Conservation (phyloP, 371 early-diverging fungal species). For the Syncephalastrum racemosum region DNA sequence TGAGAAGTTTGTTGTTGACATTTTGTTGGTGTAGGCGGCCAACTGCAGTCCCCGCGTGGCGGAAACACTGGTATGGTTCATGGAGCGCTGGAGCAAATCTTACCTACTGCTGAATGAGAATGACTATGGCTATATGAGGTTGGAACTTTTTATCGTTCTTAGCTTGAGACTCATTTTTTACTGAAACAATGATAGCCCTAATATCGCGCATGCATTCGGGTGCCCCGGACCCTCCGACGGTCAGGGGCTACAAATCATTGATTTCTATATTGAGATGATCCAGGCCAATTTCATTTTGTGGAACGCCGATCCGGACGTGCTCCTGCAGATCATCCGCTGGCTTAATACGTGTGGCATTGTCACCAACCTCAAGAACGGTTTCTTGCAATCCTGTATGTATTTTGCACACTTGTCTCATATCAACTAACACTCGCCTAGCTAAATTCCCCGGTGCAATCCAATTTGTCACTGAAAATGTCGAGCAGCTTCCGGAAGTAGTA, state of each 20-base stretch:
- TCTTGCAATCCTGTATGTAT: slow-evolving; percentile 59
- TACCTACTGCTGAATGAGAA: slow-evolving; percentile 66
- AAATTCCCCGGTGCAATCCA: slow-evolving; percentile 60
- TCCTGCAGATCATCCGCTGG: slow-evolving; percentile 61
- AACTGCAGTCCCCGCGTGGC: slow-evolving; percentile 74
- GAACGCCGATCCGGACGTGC: slow-evolving; percentile 74
- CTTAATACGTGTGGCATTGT: slow-evolving; percentile 60
- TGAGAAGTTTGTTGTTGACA: not conserved
- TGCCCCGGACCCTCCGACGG: slow-evolving; percentile 57
- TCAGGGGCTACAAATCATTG: slow-evolving; percentile 59
- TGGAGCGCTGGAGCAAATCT: slow-evolving; percentile 74
- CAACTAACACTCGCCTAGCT: slow-evolving; percentile 24
- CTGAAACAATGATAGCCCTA: slow-evolving; percentile 31
- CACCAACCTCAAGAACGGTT: slow-evolving; percentile 46
- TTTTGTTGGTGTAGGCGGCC: slow-evolving; percentile 38
- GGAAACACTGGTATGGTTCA: slow-evolving; percentile 74
- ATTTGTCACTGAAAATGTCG: slow-evolving; percentile 61
- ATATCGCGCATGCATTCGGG: slow-evolving; percentile 58
- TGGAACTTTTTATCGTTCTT: not conserved
- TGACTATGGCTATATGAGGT: slow-evolving; percentile 63
- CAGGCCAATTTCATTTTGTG: slow-evolving; percentile 66
- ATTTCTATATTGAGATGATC: slow-evolving; percentile 62
- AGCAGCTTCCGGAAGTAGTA: slow-evolving; percentile 63
- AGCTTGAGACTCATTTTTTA: not conserved
- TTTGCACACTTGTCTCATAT: not conserved